Conservation (phyloP, 352 stramenopile genomes). For the Poterioochromonas sp. region DNA sequence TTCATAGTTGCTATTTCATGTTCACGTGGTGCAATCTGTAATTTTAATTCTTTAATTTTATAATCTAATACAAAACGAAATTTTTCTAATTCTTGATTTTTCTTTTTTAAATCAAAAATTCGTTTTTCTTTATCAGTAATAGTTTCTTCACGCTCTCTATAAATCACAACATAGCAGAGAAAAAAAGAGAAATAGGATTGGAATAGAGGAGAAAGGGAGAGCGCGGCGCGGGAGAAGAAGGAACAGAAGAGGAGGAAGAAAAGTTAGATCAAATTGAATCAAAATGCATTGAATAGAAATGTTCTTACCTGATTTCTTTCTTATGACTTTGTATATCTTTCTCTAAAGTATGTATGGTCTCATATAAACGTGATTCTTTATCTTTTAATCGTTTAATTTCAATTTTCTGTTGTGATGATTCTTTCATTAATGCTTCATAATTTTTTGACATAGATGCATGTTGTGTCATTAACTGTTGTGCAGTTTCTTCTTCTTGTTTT, state of each 20-base stretch:
- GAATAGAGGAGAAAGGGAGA: no score
- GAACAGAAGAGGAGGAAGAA: no score
- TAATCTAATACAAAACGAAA: slow-evolving; percentile 88
- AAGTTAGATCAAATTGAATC: no score
- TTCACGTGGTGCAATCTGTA: slow-evolving; percentile 82
- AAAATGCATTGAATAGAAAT: no score
- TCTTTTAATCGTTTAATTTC: slow-evolving; percentile 35
- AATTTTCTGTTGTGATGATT: not conserved
- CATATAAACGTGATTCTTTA: slow-evolving; percentile 24
- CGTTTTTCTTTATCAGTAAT: slow-evolving; percentile 86
- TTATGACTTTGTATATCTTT: slow-evolving; percentile 84
- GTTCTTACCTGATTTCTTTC: slow-evolving; percentile 86
- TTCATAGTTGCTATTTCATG: slow-evolving; percentile 86
- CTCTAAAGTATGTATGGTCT: slow-evolving; percentile 55
- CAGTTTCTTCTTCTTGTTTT: not conserved
- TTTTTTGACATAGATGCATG: not conserved
- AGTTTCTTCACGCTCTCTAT: slow-evolving; percentile 81
- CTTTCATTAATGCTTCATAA: not conserved
- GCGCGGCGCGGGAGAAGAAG: no score
- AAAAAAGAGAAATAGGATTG: no score
- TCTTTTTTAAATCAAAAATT: slow-evolving; percentile 88
- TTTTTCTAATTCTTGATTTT: slow-evolving; percentile 89
- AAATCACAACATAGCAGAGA: slow-evolving; percentile 19
- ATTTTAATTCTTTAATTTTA: slow-evolving; percentile 90
- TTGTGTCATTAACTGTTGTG: not conserved